Conservation (phyloP, 192 early-diverging fungal genomes). For the Umbelopsis isabellina region DNA sequence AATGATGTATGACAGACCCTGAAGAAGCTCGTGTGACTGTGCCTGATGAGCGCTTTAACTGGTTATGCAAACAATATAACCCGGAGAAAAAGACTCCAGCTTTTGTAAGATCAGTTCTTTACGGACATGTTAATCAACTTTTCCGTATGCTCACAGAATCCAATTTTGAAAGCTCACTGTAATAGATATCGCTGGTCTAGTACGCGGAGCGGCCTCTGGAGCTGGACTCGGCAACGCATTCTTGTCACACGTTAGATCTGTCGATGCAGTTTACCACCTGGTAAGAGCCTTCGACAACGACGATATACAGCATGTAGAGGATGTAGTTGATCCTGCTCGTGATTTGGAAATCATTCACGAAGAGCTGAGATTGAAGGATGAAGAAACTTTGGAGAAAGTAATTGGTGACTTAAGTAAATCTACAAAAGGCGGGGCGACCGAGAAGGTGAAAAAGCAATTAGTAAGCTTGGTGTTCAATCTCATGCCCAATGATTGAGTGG, state of each 20-base stretch:
- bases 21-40: conserved; percentile 89
- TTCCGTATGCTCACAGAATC: not conserved
- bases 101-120: conserved; percentile 37
- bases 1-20: conserved; percentile 66
- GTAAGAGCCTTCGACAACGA: conserved; percentile 90
- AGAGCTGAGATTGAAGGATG: conserved; percentile 94
- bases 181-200: conserved; percentile 97
- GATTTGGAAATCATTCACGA: conserved; percentile 96
- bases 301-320: conserved; percentile 93
- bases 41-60: conserved; percentile 89
- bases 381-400: conserved; percentile 56
- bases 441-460: not conserved
- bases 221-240: conserved; percentile 92
- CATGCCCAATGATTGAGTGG: no score
- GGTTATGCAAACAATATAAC: conserved; percentile 72
- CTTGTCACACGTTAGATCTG: conserved; percentile 87
- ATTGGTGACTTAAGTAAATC: conserved; percentile 13
- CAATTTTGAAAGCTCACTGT: conserved; percentile 70
- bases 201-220: conserved; percentile 85
- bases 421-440: not conserved
- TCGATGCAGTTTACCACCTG: conserved; percentile 86
- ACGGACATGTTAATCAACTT: conserved; percentile 16
- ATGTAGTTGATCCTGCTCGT: conserved; percentile 85
- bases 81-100: conserved; percentile 70
- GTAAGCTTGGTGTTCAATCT: not conserved